These are phyloP conservation scores for Plasmodium gaboni DNA, from an alignment of 169 alveolate species.

Conservation along the genomic window DNA sequence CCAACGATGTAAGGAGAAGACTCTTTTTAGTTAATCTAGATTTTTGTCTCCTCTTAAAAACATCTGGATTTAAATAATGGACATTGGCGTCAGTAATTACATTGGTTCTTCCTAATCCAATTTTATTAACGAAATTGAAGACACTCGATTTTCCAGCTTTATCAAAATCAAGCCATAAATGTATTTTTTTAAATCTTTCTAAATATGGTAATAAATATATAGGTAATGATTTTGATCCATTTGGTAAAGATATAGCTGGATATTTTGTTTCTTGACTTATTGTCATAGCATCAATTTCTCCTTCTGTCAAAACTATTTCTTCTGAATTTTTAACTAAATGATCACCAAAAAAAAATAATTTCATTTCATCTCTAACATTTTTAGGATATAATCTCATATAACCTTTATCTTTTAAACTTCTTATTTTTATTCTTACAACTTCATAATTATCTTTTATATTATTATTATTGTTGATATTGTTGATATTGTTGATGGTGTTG, in stretches of 20 bases:
- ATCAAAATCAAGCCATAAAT: constrained; percentile 96
- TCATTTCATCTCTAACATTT: constrained; percentile 92
- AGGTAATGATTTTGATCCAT: constrained; percentile 95
- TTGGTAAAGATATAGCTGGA: constrained; percentile 95
- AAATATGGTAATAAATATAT: constrained; percentile 91
- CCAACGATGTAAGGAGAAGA: not conserved
- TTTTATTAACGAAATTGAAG: constrained; percentile 92
- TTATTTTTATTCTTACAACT: constrained; percentile 81
- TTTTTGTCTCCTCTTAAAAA: constrained; percentile 17
- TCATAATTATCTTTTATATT: constrained; percentile 47
- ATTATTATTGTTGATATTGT: not conserved
- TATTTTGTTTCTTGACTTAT: constrained; percentile 92
- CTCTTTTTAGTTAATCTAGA: constrained; percentile 5
- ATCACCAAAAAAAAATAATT: constrained; percentile 89
- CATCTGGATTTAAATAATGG: constrained; percentile 57
- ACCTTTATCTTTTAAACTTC: constrained; percentile 88
- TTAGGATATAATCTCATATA: constrained; percentile 91
- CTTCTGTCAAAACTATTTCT: constrained; percentile 94
- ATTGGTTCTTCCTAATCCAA: constrained; percentile 92
- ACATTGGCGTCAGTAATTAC: constrained; percentile 86
- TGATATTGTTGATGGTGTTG: constrained; percentile 13
- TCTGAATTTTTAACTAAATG: constrained; percentile 83
- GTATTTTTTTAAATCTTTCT: constrained; percentile 91
- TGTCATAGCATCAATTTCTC: constrained; percentile 98
- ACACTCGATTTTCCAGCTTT: constrained; percentile 94